A percentile compares a stretch with the other conserved stretches of the same genome.
Conservation (phyloP, 441 rosid genomes). For the Adansonia grandidieri region DNA sequence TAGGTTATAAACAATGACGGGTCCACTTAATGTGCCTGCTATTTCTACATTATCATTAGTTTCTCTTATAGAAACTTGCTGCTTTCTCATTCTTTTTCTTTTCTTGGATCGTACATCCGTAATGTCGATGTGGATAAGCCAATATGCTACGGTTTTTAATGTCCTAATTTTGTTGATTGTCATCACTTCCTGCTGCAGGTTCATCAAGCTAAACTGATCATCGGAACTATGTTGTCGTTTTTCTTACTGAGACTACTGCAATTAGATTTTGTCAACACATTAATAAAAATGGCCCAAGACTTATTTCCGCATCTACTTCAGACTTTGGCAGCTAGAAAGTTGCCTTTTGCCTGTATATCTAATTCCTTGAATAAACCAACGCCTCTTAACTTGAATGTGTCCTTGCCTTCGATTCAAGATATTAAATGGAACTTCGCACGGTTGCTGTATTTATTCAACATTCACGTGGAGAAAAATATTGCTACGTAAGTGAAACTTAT, state of each 20-base stretch:
- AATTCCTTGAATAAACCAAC: slow-evolving; percentile 74
- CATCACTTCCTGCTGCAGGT: slow-evolving; percentile 56
- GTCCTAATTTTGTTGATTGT: slow-evolving; percentile 24
- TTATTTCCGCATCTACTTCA: slow-evolving; percentile 40
- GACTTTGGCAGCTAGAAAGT: slow-evolving; percentile 44
- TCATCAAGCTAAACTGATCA: slow-evolving; percentile 37
- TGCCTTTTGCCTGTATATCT: slow-evolving; percentile 78
- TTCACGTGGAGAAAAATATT: slow-evolving; percentile 87
- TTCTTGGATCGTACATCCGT: neutral
- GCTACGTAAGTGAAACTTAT: slow-evolving; percentile 70
- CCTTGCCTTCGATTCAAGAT: slow-evolving; percentile 75
- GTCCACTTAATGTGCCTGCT: neutral
- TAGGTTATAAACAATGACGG: neutral
- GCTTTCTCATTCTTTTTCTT: neutral
- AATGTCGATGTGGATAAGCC: neutral
- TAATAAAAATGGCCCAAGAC: slow-evolving; percentile 47
- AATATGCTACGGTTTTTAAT: neutral
- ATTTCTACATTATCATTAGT: slow-evolving; percentile 13
- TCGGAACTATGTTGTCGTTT: slow-evolving; percentile 53
- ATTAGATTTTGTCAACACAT: slow-evolving; percentile 34
- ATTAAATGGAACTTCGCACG: slow-evolving; percentile 74
- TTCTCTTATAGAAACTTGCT: slow-evolving; percentile 3
- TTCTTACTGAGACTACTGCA: slow-evolving; percentile 45
- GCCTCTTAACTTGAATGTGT: slow-evolving; percentile 75
- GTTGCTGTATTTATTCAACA: slow-evolving; percentile 77